Evolutionary conservation across 2,329 filamentous ascomycete species (phyloP).

Genomic region (Exutisphaerella laricina): DNA sequence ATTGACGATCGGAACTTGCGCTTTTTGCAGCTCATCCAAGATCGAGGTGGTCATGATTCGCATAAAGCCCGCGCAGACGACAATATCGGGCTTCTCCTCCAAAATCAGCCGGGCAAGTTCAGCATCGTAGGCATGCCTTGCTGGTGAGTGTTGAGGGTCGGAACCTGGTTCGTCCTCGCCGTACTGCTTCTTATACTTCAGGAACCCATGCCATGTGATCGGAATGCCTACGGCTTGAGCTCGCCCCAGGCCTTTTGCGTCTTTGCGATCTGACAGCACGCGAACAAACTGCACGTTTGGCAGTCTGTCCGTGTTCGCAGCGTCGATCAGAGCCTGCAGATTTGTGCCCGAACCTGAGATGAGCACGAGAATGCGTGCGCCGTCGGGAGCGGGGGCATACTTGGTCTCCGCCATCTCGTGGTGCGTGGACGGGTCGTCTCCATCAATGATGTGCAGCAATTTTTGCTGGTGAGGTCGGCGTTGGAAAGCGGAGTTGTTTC

Average conservation of each 20-base stretch:
- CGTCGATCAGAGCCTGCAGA: constrained; percentile 69
- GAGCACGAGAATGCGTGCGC: constrained; percentile 32
- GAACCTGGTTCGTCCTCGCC: constrained; percentile 47
- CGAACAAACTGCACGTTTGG: constrained; percentile 53
- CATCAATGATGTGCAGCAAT: too few species aligned
- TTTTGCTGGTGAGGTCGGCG: too few species aligned
- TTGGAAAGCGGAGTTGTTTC: too few species aligned
- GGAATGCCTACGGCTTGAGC: constrained; percentile 59
- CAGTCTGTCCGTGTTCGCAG: constrained; percentile 44
- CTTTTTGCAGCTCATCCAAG: constrained; percentile 59
- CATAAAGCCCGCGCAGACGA: constrained; percentile 85
- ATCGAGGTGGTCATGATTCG: constrained; percentile 69
- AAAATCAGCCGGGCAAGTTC: constrained; percentile 66
- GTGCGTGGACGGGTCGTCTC: too few species aligned
- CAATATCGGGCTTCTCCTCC: constrained; percentile 60
- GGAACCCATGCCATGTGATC: constrained; percentile 74
- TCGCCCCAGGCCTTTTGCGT: constrained; percentile 59
- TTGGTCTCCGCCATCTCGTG: too few species aligned
- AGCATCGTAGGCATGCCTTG: constrained; percentile 65
- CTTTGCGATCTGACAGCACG: constrained; percentile 61
- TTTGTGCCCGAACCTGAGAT: constrained; percentile 72
- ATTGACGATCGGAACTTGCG: constrained; percentile 68
- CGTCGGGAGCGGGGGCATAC: too few species aligned
- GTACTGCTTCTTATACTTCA: constrained; percentile 68
- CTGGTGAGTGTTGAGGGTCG: constrained; percentile 36